Evolutionary conservation across 169 alveolate species (phyloP).

Genomic region (Cystoisospora suis): DNA sequence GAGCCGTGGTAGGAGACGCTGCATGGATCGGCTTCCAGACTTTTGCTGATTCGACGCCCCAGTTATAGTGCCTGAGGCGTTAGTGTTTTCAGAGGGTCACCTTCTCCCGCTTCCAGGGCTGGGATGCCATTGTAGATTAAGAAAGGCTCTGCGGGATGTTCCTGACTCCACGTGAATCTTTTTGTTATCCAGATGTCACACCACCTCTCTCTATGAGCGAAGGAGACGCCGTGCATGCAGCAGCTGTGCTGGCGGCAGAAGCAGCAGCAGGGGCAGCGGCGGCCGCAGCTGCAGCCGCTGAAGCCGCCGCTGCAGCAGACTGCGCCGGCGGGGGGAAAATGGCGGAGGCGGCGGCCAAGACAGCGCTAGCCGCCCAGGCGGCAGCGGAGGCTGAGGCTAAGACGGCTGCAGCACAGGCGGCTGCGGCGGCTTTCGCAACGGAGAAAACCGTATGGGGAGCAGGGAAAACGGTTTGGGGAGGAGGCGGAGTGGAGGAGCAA

Average conservation of each 20-base stretch:
- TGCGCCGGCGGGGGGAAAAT: not conserved
- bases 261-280: conserved; percentile 1
- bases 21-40: too few species aligned
- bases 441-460: not conserved
- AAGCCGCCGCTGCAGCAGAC: not conserved
- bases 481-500: too few species aligned
- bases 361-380: not conserved
- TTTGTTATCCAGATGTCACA: too few species aligned
- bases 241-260: not conserved
- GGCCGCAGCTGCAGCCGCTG: not conserved
- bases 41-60: too few species aligned
- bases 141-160: too few species aligned
- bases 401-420: conserved; percentile 20
- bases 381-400: conserved; percentile 22
- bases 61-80: too few species aligned
- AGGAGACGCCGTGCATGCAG: conserved; percentile 23
- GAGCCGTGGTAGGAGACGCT: too few species aligned
- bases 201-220: too few species aligned
- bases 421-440: not conserved
- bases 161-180: too few species aligned
- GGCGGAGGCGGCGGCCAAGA: not conserved
- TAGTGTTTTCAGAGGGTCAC: too few species aligned
- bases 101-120: too few species aligned
- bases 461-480: not conserved
- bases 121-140: too few species aligned